These are phyloP conservation scores for Theobroma cacao DNA, from an alignment of 345 rosid genomes.

Conservation along the genomic window DNA sequence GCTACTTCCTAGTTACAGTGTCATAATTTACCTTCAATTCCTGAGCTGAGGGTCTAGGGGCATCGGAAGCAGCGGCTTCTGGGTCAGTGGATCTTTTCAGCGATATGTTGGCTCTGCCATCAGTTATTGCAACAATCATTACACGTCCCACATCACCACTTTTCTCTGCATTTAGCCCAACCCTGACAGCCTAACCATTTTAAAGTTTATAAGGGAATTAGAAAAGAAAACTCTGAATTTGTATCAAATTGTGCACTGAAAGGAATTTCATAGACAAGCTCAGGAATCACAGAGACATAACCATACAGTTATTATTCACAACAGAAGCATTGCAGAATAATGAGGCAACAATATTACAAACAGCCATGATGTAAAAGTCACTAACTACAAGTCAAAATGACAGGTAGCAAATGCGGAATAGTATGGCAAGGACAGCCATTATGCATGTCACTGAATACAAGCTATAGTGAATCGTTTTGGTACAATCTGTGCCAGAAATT, in stretches of 20 bases:
- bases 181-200: conserved; percentile 73
- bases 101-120: conserved; percentile 93
- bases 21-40: conserved; percentile 73
- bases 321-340: neutral
- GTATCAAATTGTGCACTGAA: neutral
- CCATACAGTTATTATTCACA: neutral
- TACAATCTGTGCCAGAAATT: neutral
- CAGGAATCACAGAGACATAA: neutral
- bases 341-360: neutral
- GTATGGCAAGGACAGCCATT: neutral
- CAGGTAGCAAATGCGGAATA: neutral
- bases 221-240: conserved; percentile 1
- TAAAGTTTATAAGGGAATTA: neutral
- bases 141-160: conserved; percentile 94
- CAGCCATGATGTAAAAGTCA: neutral
- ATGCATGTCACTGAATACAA: neutral
- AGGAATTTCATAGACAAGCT: neutral
- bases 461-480: neutral
- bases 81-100: conserved; percentile 91
- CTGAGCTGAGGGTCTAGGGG: conserved; percentile 80
- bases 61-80: conserved; percentile 60
- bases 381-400: neutral
- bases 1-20: neutral
- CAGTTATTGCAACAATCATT: conserved; percentile 93
- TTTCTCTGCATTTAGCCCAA: conserved; percentile 96